Evolutionary conservation across 2,329 filamentous ascomycete species (phyloP).

Genomic region (Stromatinia cepivora): DNA sequence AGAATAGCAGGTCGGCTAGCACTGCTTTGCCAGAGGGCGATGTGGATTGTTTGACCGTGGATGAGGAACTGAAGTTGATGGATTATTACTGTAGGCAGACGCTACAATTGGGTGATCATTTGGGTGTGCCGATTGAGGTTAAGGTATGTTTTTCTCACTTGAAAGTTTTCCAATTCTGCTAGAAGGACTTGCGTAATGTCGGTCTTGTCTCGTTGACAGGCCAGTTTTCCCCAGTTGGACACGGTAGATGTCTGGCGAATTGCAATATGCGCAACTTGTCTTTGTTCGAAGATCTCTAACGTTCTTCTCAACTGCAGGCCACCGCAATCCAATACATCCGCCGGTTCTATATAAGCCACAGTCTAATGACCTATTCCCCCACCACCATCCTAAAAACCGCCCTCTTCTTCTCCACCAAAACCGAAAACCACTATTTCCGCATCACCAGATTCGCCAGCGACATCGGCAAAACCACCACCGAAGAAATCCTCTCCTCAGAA

Average conservation of each 20-base stretch:
- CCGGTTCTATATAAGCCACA: conserved; percentile 94
- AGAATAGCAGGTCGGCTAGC: conserved; percentile 39
- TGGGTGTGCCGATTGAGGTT: conserved; percentile 60
- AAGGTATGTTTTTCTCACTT: conserved; percentile 48
- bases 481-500: conserved; percentile 86
- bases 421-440: conserved; percentile 71
- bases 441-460: conserved; percentile 66
- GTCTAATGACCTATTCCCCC: conserved; percentile 93
- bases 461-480: conserved; percentile 69
- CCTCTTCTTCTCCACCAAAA: conserved; percentile 91
- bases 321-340: conserved; percentile 65
- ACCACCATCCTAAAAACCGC: conserved; percentile 86
- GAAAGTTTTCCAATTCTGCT: background rate
- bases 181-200: no score
- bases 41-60: conserved; percentile 77
- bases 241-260: no score
- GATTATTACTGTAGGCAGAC: conserved; percentile 72
- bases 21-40: conserved; percentile 43
- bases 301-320: conserved; percentile 29
- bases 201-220: background rate
- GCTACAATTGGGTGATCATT: conserved; percentile 57
- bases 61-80: conserved; percentile 80
- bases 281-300: background rate
- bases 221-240: accelerated
- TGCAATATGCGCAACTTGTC: background rate